phyloP scores from a whole-genome alignment of 495 filamentous ascomycete species.

The Barbatosphaeria neglecta region DNA sequence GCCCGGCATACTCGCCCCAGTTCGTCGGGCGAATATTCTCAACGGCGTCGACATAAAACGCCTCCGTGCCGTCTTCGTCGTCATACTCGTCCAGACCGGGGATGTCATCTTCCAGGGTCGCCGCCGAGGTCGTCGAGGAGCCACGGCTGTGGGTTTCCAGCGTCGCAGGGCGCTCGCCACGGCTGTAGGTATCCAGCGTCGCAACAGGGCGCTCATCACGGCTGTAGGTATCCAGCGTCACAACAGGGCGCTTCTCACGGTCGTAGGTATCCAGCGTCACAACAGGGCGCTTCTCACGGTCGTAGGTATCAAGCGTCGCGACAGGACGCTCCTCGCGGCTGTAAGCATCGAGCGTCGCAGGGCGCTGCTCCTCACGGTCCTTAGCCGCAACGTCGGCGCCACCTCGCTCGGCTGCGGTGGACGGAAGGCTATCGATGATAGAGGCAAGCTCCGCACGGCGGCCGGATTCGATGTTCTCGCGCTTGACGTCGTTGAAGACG shows the following conservation, averaged over 20 bases:
- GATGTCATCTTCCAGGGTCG: conserved; percentile 9
- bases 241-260: background rate
- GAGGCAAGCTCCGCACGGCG: conserved; percentile 3
- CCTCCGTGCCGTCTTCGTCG: conserved; percentile 12
- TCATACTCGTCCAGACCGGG: conserved; percentile 22
- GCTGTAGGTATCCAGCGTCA: background rate
- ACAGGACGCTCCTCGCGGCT: too few species aligned
- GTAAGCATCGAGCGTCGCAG: background rate
- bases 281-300: background rate
- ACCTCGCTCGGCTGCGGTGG: conserved; percentile 7
- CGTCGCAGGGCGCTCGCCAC: conserved; percentile 15
- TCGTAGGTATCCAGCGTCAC: background rate
- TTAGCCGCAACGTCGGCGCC: background rate
- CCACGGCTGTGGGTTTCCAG: conserved; percentile 21
- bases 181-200: too few species aligned
- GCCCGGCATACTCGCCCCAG: background rate
- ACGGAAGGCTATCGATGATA: conserved; percentile 8
- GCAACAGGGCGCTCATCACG: too few species aligned
- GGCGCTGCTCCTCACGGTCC: background rate
- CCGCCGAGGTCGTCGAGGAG: conserved; percentile 4
- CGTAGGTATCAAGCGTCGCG: background rate
- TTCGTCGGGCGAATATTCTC: conserved; percentile 8
- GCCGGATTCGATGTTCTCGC: conserved; percentile 4
- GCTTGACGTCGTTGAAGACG: conserved; percentile 53
- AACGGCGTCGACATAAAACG: conserved; percentile 14